These are phyloP conservation scores for Acanthamoeba sp. DNA, from an alignment of 208 protist species.

Conservation along the genomic window DNA sequence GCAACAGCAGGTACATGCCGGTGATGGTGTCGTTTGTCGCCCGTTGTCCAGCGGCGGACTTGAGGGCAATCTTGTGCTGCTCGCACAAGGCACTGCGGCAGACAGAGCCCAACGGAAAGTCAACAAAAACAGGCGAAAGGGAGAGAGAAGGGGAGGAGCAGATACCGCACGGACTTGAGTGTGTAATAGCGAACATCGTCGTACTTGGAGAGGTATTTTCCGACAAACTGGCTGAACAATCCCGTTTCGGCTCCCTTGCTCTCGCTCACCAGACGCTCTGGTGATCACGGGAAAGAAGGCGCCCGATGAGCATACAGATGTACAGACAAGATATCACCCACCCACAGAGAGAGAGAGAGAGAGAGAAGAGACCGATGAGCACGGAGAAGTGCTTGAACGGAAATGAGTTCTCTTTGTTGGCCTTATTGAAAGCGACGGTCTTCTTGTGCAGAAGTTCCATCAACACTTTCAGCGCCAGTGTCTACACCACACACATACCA, in stretches of 20 bases:
- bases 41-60: neutral
- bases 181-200: slow-evolving; percentile 61
- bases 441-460: slow-evolving; percentile 52
- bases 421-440: neutral
- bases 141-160: neutral
- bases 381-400: slow-evolving; percentile 6
- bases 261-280: slow-evolving; percentile 14
- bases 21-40: neutral
- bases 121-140: neutral
- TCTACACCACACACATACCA: slow-evolving; percentile 2
- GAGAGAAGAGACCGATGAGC: neutral
- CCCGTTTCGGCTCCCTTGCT: neutral
- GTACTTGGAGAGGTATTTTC: slow-evolving; percentile 39
- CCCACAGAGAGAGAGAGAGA: neutral
- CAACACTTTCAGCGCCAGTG: slow-evolving; percentile 27
- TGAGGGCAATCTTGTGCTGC: neutral
- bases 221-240: neutral
- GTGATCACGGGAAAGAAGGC: neutral
- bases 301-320: neutral
- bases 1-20: slow-evolving; percentile 19
- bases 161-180: slow-evolving; percentile 28
- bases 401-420: slow-evolving; percentile 8
- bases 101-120: neutral
- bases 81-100: neutral
- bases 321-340: neutral